Evolutionary conservation across 225 moss, liverwort and hornwort genomes (phyloP).

Genomic region (Ulota crispa): DNA sequence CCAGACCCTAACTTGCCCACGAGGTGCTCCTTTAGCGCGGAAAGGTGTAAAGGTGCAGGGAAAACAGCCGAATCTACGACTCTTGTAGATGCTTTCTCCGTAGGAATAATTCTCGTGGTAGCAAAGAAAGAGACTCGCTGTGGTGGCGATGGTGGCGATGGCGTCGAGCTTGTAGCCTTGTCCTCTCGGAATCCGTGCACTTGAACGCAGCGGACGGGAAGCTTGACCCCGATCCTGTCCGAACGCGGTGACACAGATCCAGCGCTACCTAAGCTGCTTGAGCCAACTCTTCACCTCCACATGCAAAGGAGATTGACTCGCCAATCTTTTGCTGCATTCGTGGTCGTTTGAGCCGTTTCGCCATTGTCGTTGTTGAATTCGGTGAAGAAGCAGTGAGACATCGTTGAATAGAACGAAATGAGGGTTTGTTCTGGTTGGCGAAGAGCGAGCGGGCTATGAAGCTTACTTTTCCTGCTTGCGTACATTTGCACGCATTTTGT

Average conservation of each 20-base stretch:
- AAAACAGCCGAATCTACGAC: background rate
- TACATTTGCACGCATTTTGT: constrained; percentile 16
- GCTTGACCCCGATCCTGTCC: background rate
- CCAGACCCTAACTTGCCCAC: background rate
- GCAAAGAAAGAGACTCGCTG: background rate
- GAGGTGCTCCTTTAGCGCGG: background rate
- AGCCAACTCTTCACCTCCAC: background rate
- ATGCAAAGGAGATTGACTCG: background rate
- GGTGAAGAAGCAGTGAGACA: background rate
- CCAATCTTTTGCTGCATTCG: background rate
- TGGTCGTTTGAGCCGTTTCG: background rate
- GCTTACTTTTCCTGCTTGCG: background rate
- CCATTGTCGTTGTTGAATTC: background rate
- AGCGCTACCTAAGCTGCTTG: background rate
- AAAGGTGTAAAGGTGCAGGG: background rate
- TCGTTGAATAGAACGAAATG: background rate
- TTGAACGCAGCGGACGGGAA: background rate
- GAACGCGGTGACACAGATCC: background rate
- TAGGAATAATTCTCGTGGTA: background rate
- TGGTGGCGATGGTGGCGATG: background rate
- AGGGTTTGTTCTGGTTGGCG: background rate
- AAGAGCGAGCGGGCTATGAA: background rate
- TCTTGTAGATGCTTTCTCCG: accelerated
- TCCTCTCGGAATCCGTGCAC: background rate
- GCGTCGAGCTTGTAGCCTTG: background rate